Evolutionary conservation across 768 basidiomycete species (phyloP), one percentile per base, ranked within the genome.

Genomic region (Boletus sp.): DNA sequence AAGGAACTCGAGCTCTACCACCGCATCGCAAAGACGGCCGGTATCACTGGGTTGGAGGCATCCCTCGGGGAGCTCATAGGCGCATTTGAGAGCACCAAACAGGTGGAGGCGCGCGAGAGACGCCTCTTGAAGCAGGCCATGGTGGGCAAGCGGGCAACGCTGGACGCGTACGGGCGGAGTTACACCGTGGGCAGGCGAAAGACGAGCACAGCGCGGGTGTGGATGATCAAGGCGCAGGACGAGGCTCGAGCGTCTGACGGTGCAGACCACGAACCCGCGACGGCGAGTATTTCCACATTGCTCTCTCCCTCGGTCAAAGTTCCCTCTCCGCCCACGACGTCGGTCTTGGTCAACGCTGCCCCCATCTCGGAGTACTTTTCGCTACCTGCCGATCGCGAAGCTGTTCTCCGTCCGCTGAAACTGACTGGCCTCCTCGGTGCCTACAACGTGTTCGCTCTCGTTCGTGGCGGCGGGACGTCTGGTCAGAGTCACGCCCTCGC

Each of bases 401-500:
- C 83, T 14, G 77, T 95, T 50, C 77, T 93, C 21, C 83, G 90
- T 17, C 94, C 97, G 1, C 75, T 99, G 56, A 88, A 87, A 62
- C 74, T 98, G 23, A 83, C 92, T 0, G 91, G 92, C 21, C 75
- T 88, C 27, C 71, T 98, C 11, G 93, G 93, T 19, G 89, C 85
- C 27, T 98, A 85, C 76, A 98, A 87, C 52, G 66, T 85, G 5
- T 86, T 86, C 50, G 81, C 86, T 14, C 76, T 93, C 37, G 84
- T 84, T 32, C 78, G 90, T 29, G 93, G 93, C 5, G 95, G 95
- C 14, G 96, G 96, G 1, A 85, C 82, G n/a, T 87, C 89, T 0
- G 93, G 95, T 3, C 94, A 98, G 68, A 87, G 92, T n/a, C 93
- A 87, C 17, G 94, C 94, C 5, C 73, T 95, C 23, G 83, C 85